phyloP scores from a whole-genome alignment of 192 early-diverging fungal species.

The Chytriomyces hyalinus region DNA sequence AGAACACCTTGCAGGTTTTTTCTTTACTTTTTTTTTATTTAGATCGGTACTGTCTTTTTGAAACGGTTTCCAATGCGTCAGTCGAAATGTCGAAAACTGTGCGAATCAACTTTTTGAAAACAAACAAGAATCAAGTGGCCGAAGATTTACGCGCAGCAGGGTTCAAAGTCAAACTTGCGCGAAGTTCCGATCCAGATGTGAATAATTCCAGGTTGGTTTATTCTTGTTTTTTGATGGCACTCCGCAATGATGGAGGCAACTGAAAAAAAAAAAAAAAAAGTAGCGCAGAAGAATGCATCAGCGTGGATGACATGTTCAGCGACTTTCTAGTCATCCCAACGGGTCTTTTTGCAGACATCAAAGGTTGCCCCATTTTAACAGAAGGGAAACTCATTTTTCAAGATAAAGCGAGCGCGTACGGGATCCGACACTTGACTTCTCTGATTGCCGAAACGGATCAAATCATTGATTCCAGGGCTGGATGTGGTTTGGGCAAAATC shows the following conservation, averaged over 20 bases:
- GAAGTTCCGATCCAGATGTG: not conserved
- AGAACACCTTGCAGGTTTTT: slow-evolving; percentile 54
- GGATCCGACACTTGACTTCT: slow-evolving; percentile 42
- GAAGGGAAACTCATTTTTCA: slow-evolving; percentile 57
- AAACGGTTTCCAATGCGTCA: slow-evolving; percentile 8
- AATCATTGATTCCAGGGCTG: slow-evolving; percentile 54
- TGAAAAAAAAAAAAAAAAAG: not conserved
- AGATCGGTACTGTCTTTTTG: not conserved
- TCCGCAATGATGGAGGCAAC: not conserved
- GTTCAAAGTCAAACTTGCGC: slow-evolving; percentile 21
- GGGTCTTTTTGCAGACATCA: slow-evolving; percentile 45
- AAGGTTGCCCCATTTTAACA: slow-evolving; percentile 40
- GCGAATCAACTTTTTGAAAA: slow-evolving; percentile 78
- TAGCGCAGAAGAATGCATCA: slow-evolving; percentile 37
- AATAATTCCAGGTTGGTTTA: not conserved
- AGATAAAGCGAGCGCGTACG: slow-evolving; percentile 58
- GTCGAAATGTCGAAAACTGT: slow-evolving; percentile 79
- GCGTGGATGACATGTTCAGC: slow-evolving; percentile 52
- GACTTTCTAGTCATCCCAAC: slow-evolving; percentile 55
- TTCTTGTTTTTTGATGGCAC: not conserved
- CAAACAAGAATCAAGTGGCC: slow-evolving; percentile 67
- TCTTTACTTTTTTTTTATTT: not conserved
- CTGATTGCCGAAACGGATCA: slow-evolving; percentile 37
- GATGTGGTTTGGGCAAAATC: slow-evolving; percentile 45
- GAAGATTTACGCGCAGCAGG: slow-evolving; percentile 54